Evolutionary conservation across 176 grass and related monocot genomes (phyloP), one percentile per base, ranked within the genome.

Genomic region (Oropetium thomaeum): DNA sequence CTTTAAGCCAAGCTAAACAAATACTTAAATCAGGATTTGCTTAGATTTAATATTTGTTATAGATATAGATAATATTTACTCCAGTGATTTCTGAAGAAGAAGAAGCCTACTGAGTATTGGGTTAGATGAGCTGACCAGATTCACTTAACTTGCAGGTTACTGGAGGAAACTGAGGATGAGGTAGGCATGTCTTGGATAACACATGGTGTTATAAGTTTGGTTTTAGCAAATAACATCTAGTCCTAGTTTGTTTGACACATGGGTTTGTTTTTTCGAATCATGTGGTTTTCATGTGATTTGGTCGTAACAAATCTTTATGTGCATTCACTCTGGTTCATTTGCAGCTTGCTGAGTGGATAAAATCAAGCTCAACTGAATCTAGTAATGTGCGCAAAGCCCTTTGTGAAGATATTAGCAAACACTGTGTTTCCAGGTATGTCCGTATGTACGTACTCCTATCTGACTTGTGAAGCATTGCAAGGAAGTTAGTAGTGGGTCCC

Each of bases 91-190:
- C 26, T 53, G 22, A 71, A 34, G 40, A n/a, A n/a, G n/a, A n/a
- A n/a, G n/a, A 76, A 82, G 7, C 19, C 3, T 66, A 13, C 27
- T 78, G 37, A 43, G 17, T 65, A 81, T 69, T 65, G 17, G 82
- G 12, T 59, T n/a, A 29, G 7, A 55, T 73, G 23, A 40, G 47
- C 81, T 92, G 43, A 83, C 49, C 61, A 79, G 62, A 71, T 72
- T 76, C 74, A 20, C 32, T 83, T 47, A 39, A 75, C 7, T 12
- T 35, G 38, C 81, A 93, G 94, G 86, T 90, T 98, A 64, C 71
- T 98, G 82, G 96, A 98, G 78, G 91, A 98, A 61, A 94, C 86
- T 1, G 96, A 94, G 83, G 96, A 98, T 77, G 84, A 98, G 84
- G 91, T 94, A 69, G 8, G 42, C 58, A 65, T 72, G 22, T 44